These are phyloP conservation scores for Phlebopus sp. DNA, from an alignment of 1,284 basidiomycete species.

Conservation along the genomic window DNA sequence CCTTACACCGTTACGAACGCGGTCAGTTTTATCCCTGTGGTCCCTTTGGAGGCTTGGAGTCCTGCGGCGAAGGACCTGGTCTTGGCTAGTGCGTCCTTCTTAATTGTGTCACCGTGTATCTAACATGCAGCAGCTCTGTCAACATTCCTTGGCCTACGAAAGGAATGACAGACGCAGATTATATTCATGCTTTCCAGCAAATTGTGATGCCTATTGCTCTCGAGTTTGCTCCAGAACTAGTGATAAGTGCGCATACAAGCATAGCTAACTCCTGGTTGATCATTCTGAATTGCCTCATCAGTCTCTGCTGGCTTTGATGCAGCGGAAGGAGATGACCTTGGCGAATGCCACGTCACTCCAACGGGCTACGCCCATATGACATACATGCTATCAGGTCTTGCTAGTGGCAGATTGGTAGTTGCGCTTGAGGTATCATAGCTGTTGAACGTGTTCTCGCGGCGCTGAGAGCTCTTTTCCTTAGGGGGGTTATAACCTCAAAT, in stretches of 20 bases:
- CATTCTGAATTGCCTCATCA: slow-evolving; percentile 31
- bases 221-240: slow-evolving; percentile 94
- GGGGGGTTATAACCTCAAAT: slow-evolving; percentile 95
- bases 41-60: slow-evolving; percentile 82
- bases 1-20: slow-evolving; percentile 91
- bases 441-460: slow-evolving; percentile 8
- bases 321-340: slow-evolving; percentile 88
- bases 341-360: slow-evolving; percentile 88
- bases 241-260: slow-evolving; percentile 73
- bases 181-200: slow-evolving; percentile 94
- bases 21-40: slow-evolving; percentile 92
- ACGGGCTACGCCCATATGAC: slow-evolving; percentile 99
- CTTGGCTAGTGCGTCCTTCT: slow-evolving; percentile 71
- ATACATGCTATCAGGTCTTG: slow-evolving; percentile 89
- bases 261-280: neutral
- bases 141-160: slow-evolving; percentile 93
- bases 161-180: slow-evolving; percentile 94
- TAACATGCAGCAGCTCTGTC: slow-evolving; percentile 62
- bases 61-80: slow-evolving; percentile 82
- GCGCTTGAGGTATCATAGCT: slow-evolving; percentile 55
- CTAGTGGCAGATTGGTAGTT: slow-evolving; percentile 86
- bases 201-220: slow-evolving; percentile 96
- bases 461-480: slow-evolving; percentile 30
- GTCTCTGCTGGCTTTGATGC: slow-evolving; percentile 99
- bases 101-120: slow-evolving; percentile 6